phyloP scores from a whole-genome alignment of 2,329 filamentous ascomycete species.

The Cadophora gregata region DNA sequence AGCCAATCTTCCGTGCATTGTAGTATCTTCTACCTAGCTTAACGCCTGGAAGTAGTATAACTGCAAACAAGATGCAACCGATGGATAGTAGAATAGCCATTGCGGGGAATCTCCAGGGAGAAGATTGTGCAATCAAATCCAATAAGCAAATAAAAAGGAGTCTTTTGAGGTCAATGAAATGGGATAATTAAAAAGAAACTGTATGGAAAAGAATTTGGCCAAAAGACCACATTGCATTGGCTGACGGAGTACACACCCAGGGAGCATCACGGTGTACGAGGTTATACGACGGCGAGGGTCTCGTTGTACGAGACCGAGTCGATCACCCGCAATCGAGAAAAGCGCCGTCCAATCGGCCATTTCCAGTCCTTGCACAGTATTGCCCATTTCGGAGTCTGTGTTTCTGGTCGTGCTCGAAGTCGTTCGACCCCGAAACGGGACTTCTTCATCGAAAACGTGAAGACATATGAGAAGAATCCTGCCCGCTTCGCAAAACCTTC shows the following conservation, averaged over 20 bases:
- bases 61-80: background rate
- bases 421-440: no score
- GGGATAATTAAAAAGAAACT: background rate
- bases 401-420: background rate
- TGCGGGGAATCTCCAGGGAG: background rate
- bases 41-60: background rate
- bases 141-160: background rate
- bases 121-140: background rate
- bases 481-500: no score
- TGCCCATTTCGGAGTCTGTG: background rate
- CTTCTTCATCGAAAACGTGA: no score
- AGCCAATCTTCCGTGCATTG: conserved; percentile 25
- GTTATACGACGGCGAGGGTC: background rate
- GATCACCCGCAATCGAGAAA: background rate
- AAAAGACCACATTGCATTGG: background rate
- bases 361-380: background rate
- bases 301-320: background rate
- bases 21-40: conserved; percentile 19
- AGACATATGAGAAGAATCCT: no score
- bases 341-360: background rate
- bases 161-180: background rate
- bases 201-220: background rate
- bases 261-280: background rate
- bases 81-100: conserved; percentile 5
- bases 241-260: background rate